These are phyloP conservation scores for Cylindrotheca closterium DNA, from an alignment of 108 stramenopile genomes.

Conservation along the genomic window DNA sequence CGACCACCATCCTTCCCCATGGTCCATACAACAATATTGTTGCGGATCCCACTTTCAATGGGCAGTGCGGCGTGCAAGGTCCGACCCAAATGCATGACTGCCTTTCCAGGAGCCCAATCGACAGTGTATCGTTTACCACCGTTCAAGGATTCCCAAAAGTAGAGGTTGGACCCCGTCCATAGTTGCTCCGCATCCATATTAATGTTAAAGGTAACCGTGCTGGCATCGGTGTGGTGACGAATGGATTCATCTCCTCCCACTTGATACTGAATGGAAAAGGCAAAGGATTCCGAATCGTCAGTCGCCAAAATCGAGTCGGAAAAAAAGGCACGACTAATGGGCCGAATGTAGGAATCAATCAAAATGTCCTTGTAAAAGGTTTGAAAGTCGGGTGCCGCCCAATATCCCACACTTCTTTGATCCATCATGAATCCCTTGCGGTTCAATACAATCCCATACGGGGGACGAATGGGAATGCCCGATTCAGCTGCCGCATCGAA, in stretches of 20 bases:
- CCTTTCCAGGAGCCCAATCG: slow-evolving; percentile 37
- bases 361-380: slow-evolving; percentile 20
- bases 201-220: slow-evolving; percentile 42
- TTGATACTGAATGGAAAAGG: slow-evolving; percentile 43
- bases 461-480: slow-evolving; percentile 45
- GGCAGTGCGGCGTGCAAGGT: slow-evolving; percentile 36
- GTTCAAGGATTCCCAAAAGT: slow-evolving; percentile 4
- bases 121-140: slow-evolving; percentile 9
- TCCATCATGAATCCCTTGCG: slow-evolving; percentile 44
- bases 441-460: slow-evolving; percentile 50
- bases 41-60: slow-evolving; percentile 29
- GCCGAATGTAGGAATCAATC: slow-evolving; percentile 24
- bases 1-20: slow-evolving; percentile 29
- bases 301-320: slow-evolving; percentile 10
- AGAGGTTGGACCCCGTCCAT: slow-evolving; percentile 24
- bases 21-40: slow-evolving; percentile 41
- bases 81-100: slow-evolving; percentile 39
- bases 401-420: slow-evolving; percentile 32
- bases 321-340: slow-evolving; percentile 38
- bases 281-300: slow-evolving; percentile 44
- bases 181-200: slow-evolving; percentile 41
- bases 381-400: slow-evolving; percentile 17
- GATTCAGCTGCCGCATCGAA: slow-evolving; percentile 26
- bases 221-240: slow-evolving; percentile 43
- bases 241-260: slow-evolving; percentile 24